Evolutionary conservation across 768 basidiomycete genomes (phyloP).

Genomic region (Trametes cinnabarina): DNA sequence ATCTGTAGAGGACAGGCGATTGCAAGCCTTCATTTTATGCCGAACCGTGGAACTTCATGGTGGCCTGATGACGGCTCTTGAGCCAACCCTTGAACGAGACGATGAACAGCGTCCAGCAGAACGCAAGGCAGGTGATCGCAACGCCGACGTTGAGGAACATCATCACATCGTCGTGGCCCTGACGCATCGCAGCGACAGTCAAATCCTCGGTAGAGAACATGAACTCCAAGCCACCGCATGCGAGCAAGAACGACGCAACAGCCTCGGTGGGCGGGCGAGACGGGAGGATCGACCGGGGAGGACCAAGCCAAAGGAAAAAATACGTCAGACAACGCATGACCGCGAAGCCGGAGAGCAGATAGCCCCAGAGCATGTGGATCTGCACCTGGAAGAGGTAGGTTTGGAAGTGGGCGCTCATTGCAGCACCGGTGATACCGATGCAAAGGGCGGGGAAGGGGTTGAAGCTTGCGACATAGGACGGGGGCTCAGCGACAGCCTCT

Average conservation of each 20-base stretch:
- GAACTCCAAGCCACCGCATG: slow-evolving; percentile 87
- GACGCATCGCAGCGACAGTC: slow-evolving; percentile 87
- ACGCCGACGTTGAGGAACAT: slow-evolving; percentile 87
- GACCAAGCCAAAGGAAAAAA: slow-evolving; percentile 89
- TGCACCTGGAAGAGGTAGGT: slow-evolving; percentile 92
- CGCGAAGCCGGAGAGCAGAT: slow-evolving; percentile 74
- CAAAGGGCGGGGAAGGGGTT: slow-evolving; percentile 93
- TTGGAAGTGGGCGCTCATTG: slow-evolving; percentile 92
- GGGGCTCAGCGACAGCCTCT: slow-evolving; percentile 60
- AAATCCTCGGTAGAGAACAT: slow-evolving; percentile 90
- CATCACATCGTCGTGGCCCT: slow-evolving; percentile 83
- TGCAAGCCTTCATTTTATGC: slow-evolving; percentile 24
- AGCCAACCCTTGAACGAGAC: slow-evolving; percentile 85
- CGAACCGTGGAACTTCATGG: slow-evolving; percentile 35
- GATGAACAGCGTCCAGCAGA: slow-evolving; percentile 77
- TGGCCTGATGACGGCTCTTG: slow-evolving; percentile 40
- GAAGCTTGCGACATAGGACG: slow-evolving; percentile 73
- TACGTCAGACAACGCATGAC: slow-evolving; percentile 86
- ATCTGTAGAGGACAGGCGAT: background rate
- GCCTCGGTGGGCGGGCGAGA: slow-evolving; percentile 93
- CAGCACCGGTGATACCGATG: slow-evolving; percentile 89
- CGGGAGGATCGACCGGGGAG: slow-evolving; percentile 81
- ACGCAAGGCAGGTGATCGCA: slow-evolving; percentile 81
- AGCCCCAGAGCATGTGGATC: slow-evolving; percentile 91
- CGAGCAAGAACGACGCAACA: slow-evolving; percentile 80